A percentile compares a stretch with the other conserved stretches of the same genome.
Evolutionary conservation across 768 basidiomycete genomes (phyloP).

Genomic region (Mycena latifolia): DNA sequence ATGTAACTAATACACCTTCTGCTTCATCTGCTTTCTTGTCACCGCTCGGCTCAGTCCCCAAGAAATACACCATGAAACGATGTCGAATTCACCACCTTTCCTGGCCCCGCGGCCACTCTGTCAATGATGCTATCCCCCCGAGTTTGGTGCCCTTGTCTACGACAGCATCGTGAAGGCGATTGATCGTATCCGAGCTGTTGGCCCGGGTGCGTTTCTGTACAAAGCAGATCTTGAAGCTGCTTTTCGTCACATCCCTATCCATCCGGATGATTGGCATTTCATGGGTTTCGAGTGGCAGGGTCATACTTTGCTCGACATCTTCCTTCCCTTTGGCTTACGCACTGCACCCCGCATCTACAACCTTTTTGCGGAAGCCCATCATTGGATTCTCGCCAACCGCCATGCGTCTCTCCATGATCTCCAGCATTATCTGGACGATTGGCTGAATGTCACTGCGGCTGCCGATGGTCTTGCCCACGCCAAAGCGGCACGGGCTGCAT

Average conservation of each 20-base stretch:
- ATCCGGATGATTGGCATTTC: slow-evolving; percentile 14
- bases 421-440: slow-evolving; percentile 41
- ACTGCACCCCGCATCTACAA: slow-evolving; percentile 41
- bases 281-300: slow-evolving; percentile 13
- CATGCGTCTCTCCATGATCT: slow-evolving; percentile 17
- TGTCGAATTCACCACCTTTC: slow-evolving; percentile 36
- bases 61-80: slow-evolving; percentile 28
- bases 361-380: slow-evolving; percentile 18
- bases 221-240: slow-evolving; percentile 30
- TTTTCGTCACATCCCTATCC: slow-evolving; percentile 17
- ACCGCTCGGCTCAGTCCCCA: slow-evolving; percentile 33
- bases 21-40: slow-evolving; percentile 14
- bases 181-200: slow-evolving; percentile 11
- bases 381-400: slow-evolving; percentile 11
- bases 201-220: slow-evolving; percentile 18
- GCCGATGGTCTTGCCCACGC: not conserved
- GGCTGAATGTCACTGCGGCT: slow-evolving; percentile 22
- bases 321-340: slow-evolving; percentile 39
- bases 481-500: not conserved
- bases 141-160: slow-evolving; percentile 25
- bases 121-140: slow-evolving; percentile 35
- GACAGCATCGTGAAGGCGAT: slow-evolving; percentile 15
- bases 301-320: slow-evolving; percentile 31
- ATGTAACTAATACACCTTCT: slow-evolving; percentile 12
- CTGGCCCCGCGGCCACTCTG: slow-evolving; percentile 18